Conservation (phyloP, 2,329 filamentous ascomycete species). For the Leptographium flavum region DNA sequence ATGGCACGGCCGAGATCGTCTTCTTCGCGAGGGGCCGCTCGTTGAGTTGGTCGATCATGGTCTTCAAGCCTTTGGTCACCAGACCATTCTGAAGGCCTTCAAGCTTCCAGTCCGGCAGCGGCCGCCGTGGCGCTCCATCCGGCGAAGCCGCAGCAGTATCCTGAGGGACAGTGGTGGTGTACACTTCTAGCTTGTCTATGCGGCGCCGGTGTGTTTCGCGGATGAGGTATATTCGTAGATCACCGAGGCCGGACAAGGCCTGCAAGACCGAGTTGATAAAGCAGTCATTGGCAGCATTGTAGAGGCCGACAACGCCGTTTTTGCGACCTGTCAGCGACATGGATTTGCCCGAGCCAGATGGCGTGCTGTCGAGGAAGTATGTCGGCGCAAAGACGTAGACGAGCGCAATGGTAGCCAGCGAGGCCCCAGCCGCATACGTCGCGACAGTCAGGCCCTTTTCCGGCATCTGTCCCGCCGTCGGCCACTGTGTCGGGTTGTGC, state of each 20-base stretch:
- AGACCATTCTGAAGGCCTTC: conserved; percentile 62
- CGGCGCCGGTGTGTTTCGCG: conserved; percentile 74
- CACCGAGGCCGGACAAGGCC: conserved; percentile 76
- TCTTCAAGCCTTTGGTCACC: conserved; percentile 78
- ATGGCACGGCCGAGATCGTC: conserved; percentile 75
- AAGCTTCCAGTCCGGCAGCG: conserved; percentile 43
- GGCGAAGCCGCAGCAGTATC: conserved; percentile 10
- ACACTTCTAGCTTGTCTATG: conserved; percentile 65
- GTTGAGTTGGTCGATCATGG: conserved; percentile 83
- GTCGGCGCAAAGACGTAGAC: conserved; percentile 98
- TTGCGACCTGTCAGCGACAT: conserved; percentile 36
- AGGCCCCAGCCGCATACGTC: conserved; percentile 89
- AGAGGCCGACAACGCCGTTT: conserved; percentile 76
- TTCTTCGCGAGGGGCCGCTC: conserved; percentile 89
- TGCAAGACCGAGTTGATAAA: conserved; percentile 96
- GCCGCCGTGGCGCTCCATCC: conserved; percentile 6
- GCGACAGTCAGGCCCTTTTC: conserved; percentile 73
- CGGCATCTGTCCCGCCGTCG: conserved; percentile 40
- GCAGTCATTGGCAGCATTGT: conserved; percentile 88
- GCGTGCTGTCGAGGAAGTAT: conserved; percentile 80
- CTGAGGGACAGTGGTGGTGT: conserved; percentile 44
- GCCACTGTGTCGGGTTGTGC: not conserved
- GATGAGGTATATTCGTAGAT: conserved; percentile 83
- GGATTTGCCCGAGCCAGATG: conserved; percentile 27
- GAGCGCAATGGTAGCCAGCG: conserved; percentile 83